Conservation (phyloP, 306 rosid species). For the Begonia masoniana region DNA sequence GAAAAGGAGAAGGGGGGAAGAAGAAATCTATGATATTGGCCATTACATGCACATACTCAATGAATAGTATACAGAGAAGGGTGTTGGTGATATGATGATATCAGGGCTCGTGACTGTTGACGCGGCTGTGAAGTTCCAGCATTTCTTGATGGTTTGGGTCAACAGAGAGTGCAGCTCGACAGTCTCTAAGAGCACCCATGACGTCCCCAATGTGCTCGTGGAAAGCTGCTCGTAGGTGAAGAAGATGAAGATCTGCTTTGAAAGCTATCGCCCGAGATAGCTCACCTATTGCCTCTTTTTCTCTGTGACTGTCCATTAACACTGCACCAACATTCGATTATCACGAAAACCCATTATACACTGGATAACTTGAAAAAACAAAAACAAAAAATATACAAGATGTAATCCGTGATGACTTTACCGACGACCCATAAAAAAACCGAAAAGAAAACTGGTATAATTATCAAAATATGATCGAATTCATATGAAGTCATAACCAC, state of each 20-base stretch:
- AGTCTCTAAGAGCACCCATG: constrained; percentile 64
- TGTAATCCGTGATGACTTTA: no score
- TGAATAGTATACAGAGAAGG: background rate
- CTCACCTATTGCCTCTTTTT: constrained; percentile 72
- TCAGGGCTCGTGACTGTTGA: constrained; percentile 80
- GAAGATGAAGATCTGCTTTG: constrained; percentile 86
- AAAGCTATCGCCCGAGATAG: constrained; percentile 77
- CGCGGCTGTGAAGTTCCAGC: constrained; percentile 86
- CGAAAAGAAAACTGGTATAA: no score
- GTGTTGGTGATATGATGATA: background rate
- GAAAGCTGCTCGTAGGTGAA: constrained; percentile 84
- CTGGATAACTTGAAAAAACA: no score
- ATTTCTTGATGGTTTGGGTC: constrained; percentile 91
- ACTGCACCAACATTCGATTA: constrained; percentile 22
- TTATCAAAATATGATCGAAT: no score
- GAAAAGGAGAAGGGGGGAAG: background rate
- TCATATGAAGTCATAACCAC: no score
- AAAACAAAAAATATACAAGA: no score
- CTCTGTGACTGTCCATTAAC: constrained; percentile 77
- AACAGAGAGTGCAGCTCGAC: constrained; percentile 89
- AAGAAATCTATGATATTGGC: background rate
- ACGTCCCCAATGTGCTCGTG: constrained; percentile 82
- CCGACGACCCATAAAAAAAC: no score
- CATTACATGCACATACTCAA: background rate
- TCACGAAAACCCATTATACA: no score